Base-by-base conservation (phyloP, 169 alveolate species). In the Cryptosporidium parvum region DNA sequence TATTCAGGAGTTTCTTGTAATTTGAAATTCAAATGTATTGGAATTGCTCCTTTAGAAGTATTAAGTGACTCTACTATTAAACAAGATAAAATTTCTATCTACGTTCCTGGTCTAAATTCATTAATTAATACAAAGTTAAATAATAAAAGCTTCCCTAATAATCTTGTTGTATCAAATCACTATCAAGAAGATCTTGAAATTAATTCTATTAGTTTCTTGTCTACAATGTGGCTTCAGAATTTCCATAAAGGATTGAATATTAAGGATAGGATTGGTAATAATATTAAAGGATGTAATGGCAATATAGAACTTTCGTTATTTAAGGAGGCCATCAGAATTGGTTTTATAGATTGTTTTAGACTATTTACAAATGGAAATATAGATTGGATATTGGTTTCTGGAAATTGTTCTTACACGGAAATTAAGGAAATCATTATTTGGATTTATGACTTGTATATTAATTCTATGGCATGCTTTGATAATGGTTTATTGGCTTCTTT, bases 331-430 rank as follows among this genome's bases (percentile, higher is more conserved):
- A 12, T 80, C 16, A 80, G 8, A 35, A 33, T 23, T 35, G 89
- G 89, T 5, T 80, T 80, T 48, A 62, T 62, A 12, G 56, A 62
- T 8, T 61, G 75, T 35, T 80, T 80, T 42, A 42, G 69, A 2
- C 67, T 80, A 10, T 80, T 80, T 62, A 80, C 62, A 48, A 65
- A 80, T 39, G 89, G 75, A 5, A 80, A 80, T 9, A 80, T 80
- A 31, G 75, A 80, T 51, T 80, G 89, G 89, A 62, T 80, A 3
- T 37, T 80, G n/a, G 48, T 80, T 26, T 80, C 70, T 59, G 53
- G 89, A n/a, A 29, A 62, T 6, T 80, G 53, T 33, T 39, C 59
- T 1, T 59, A 59, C 29, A 31, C 80, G 1, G 89, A 65, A 4
- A 62, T 59, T n/a, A 65, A 80, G 52, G 73, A 39, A n/a, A 80